Conservation (phyloP, 208 protist genomes). For the Angomonas ambiguus region DNA sequence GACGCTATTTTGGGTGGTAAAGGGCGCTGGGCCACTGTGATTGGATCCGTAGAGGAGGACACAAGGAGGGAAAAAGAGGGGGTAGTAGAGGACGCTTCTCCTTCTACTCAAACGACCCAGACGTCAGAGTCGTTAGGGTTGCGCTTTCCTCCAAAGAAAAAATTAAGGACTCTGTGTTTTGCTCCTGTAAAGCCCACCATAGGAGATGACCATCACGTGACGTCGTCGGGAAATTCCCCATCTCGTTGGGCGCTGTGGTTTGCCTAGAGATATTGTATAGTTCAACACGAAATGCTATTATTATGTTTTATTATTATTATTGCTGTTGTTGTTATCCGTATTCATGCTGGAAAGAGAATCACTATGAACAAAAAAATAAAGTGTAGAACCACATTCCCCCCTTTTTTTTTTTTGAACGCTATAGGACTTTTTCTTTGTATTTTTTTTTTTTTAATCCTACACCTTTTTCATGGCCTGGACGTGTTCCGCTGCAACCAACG, state of each 20-base stretch:
- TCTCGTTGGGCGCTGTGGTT: background rate
- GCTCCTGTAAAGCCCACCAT: too few species aligned
- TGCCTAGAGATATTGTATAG: background rate
- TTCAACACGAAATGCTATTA: background rate
- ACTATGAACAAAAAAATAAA: constrained; percentile 7
- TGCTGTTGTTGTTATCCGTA: background rate
- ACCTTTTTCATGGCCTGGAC: constrained; percentile 62
- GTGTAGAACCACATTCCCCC: constrained; percentile 1
- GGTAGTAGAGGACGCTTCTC: background rate
- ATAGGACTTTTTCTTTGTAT: constrained; percentile 10
- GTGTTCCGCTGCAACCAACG: constrained; percentile 70
- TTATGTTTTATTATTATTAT: too few species aligned
- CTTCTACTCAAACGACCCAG: too few species aligned
- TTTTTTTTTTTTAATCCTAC: background rate
- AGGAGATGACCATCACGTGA: too few species aligned
- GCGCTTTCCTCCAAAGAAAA: too few species aligned
- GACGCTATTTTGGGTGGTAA: constrained; percentile 21
- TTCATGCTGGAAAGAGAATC: background rate
- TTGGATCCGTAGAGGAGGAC: background rate
- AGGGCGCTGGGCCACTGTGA: background rate
- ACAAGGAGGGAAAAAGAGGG: background rate
- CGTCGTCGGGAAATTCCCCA: too few species aligned
- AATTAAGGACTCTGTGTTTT: too few species aligned
- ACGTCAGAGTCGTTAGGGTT: too few species aligned
- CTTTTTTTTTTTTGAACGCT: constrained; percentile 13